Percentiles rank a stretch among this genome's conserved stretches.
Conservation (phyloP, 305 asterid genomes). For the Fraxinus velutina region DNA sequence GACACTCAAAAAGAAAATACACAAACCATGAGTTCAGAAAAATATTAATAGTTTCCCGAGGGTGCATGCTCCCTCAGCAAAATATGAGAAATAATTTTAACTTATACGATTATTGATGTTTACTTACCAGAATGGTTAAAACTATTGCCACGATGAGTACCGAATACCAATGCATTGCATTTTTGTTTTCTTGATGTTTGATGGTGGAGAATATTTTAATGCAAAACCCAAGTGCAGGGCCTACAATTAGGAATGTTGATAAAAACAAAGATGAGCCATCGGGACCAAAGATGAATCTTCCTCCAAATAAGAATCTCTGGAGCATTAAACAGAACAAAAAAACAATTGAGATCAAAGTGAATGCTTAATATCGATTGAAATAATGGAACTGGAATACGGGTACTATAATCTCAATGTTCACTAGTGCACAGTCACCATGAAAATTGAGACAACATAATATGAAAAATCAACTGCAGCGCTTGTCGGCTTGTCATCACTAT, state of each 20-base stretch:
- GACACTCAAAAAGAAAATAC: not conserved
- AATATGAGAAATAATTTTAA: not conserved
- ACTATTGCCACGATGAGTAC: conserved; percentile 39
- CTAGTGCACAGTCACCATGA: not conserved
- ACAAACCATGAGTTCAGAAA: not conserved
- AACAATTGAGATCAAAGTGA: not conserved
- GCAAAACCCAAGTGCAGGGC: conserved; percentile 60
- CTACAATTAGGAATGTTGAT: conserved; percentile 42
- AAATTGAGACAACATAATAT: not conserved
- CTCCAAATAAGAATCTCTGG: conserved; percentile 75
- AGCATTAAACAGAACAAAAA: conserved; percentile 7
- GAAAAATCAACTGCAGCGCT: not conserved
- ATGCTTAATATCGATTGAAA: not conserved
- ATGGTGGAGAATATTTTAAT: conserved; percentile 38
- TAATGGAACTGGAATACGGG: not conserved
- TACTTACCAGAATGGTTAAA: conserved; percentile 42
- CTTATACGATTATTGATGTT: not conserved
- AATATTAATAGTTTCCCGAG: not conserved
- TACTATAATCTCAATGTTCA: not conserved
- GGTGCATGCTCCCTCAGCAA: not conserved
- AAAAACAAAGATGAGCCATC: conserved; percentile 54
- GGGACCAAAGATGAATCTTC: conserved; percentile 76
- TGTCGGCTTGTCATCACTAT: not conserved
- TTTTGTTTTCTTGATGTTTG: conserved; percentile 35
- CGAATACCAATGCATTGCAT: conserved; percentile 41